Conservation (phyloP, 306 rosid species). For the Prunus padus region DNA sequence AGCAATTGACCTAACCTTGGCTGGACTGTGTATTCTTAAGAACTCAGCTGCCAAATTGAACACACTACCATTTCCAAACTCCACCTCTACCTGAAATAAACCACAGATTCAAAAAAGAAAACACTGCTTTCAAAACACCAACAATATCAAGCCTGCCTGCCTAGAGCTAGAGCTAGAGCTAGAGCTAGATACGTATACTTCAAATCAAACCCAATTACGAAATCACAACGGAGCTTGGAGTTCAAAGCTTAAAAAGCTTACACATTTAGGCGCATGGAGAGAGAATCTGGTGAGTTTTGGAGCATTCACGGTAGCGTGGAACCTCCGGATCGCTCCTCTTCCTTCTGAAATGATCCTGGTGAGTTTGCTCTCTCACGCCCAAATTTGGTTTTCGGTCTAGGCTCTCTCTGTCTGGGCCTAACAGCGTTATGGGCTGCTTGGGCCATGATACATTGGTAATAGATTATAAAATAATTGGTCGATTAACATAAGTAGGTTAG, state of each 20-base stretch:
- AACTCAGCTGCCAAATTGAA: slow-evolving; percentile 82
- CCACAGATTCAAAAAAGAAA: neutral
- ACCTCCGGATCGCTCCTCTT: slow-evolving; percentile 40
- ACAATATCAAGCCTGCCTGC: neutral
- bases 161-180: too few relatives aligned
- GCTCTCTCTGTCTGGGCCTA: neutral
- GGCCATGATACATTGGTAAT: neutral
- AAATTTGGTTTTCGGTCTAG: neutral
- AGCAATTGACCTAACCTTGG: slow-evolving; percentile 69
- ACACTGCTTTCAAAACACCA: neutral
- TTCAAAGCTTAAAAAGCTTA: slow-evolving; percentile 16
- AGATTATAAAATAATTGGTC: too few relatives aligned
- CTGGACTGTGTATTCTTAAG: slow-evolving; percentile 78
- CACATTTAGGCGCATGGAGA: slow-evolving; percentile 73
- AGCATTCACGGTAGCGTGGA: slow-evolving; percentile 43
- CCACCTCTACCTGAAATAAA: slow-evolving; percentile 64
- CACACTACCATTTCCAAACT: slow-evolving; percentile 52
- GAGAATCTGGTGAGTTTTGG: slow-evolving; percentile 61
- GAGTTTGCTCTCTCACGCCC: neutral
- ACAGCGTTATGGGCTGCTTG: neutral
- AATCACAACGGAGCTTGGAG: neutral
- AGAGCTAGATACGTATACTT: neutral
- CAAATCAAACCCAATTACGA: neutral
- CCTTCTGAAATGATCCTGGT: neutral
- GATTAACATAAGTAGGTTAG: too few relatives aligned